Evolutionary conservation across 2,329 filamentous ascomycete genomes (phyloP).

Genomic region (Grosmannia serpens): DNA sequence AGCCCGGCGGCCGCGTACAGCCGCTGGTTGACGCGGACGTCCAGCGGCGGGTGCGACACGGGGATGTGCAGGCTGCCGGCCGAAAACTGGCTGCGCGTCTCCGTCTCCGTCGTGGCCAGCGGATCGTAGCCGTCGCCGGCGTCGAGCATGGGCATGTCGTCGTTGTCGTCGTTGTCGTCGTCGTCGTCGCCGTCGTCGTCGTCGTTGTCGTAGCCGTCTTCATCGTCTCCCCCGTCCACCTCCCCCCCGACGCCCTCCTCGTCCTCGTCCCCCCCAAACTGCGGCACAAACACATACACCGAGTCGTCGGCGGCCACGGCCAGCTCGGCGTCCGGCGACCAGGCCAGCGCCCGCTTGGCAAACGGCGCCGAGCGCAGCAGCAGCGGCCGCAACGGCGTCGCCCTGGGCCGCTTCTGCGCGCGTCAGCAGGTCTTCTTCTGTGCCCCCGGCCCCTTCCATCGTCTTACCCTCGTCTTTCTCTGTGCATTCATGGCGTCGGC

Average conservation of each 20-base stretch:
- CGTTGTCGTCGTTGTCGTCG: slow-evolving; percentile 13
- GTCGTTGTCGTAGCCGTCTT: slow-evolving; percentile 10
- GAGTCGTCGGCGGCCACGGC: slow-evolving; percentile 46
- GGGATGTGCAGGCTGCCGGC: slow-evolving; percentile 22
- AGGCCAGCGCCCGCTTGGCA: slow-evolving; percentile 28
- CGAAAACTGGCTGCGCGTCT: slow-evolving; percentile 20
- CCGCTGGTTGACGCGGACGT: slow-evolving; percentile 32
- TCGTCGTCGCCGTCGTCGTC: slow-evolving; percentile 10
- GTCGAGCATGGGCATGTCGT: neutral
- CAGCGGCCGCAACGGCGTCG: slow-evolving; percentile 28
- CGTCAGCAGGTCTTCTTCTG: neutral
- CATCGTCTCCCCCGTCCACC: slow-evolving; percentile 3
- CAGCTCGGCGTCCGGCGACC: slow-evolving; percentile 47
- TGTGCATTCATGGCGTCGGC: neutral
- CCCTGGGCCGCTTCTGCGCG: slow-evolving; percentile 1
- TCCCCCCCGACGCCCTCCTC: slow-evolving; percentile 2
- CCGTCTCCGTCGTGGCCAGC: slow-evolving; percentile 7
- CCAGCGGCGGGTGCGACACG: slow-evolving; percentile 23
- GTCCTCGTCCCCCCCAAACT: slow-evolving; percentile 19
- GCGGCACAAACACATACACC: slow-evolving; percentile 37
- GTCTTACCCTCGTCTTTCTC: neutral
- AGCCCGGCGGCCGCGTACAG: slow-evolving; percentile 29
- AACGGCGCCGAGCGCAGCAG: slow-evolving; percentile 18
- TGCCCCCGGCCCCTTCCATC: neutral
- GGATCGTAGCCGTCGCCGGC: neutral